Percentiles rank a stretch among this genome's conserved stretches.
Conservation (phyloP, 495 filamentous ascomycete genomes). For the Opeltia flavorubescens region DNA sequence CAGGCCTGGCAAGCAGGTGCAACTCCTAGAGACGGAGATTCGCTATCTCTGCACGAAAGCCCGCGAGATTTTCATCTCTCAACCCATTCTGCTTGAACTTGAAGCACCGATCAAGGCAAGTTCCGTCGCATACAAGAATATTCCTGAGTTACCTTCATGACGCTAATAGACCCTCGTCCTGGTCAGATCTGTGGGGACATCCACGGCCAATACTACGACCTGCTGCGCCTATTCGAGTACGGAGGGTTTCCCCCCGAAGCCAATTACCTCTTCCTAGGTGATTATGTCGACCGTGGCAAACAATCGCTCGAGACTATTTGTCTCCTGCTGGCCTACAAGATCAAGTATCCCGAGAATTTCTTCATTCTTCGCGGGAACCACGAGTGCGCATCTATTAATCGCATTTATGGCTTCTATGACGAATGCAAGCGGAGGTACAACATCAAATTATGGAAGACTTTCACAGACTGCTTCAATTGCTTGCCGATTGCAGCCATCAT, state of each 20-base stretch:
- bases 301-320: conserved; percentile 99
- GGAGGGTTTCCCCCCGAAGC: conserved; percentile 97
- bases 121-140: not conserved
- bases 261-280: conserved; percentile 98
- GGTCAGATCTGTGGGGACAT: conserved; percentile 95
- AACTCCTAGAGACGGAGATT: conserved; percentile 92
- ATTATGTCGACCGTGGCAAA: conserved; percentile 98
- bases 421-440: conserved; percentile 99
- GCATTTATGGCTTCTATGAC: conserved; percentile 99
- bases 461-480: conserved; percentile 99
- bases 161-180: not conserved
- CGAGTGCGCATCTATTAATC: conserved; percentile 98
- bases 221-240: conserved; percentile 95
- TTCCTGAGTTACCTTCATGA: not conserved
- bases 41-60: conserved; percentile 97
- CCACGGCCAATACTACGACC: conserved; percentile 97
- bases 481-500: conserved; percentile 99
- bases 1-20: conserved; percentile 95
- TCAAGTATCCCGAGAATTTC: conserved; percentile 99
- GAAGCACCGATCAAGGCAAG: conserved; percentile 97
- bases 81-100: conserved; percentile 93
- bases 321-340: conserved; percentile 96
- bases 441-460: conserved; percentile 99
- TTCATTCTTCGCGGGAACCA: conserved; percentile 98
- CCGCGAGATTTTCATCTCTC: conserved; percentile 98